Base-by-base conservation (phyloP, 116 monocot species). In the Dioscorea cayenensis region DNA sequence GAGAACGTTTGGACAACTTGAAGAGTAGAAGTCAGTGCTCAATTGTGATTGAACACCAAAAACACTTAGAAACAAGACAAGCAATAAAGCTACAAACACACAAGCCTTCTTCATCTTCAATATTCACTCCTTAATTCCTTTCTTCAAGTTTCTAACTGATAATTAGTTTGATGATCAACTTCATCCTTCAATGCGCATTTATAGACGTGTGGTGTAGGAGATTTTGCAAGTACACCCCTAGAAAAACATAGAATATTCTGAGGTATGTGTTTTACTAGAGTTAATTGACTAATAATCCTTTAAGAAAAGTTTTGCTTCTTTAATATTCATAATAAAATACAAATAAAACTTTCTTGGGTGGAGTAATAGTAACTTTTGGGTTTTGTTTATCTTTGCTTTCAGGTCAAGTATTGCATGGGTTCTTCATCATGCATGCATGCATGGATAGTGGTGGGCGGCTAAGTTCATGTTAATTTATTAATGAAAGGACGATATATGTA, bases 1-100 rank as follows among this genome's bases (percentile, higher is more conserved):
- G 49, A 78, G 66, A 51, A 82, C 29, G 55, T 73, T 79, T 19
- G 84, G 87, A 73, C 90, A 90, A 29, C 73, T 87, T 2, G 67
- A 28, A 25, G 73, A 62, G 21, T 90, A 90, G 65, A 84, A 90
- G 70, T 80, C 52, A 22, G 72, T 11, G 14, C 63, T 80, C 20
- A 90, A 63, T 51, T 90, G 84, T 12, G 74, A 74, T 63, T 69
- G 61, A 23, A 67, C 77, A 36, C 35, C 21, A 13, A 25, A 25
- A 25, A n/a, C 19, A 79, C 67, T 25, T 43, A 71, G 9, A 51
- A 77, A 66, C 36, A 0, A 8, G 18, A 70, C 18, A 23, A 71
- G 14, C 64, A 71, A 49, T 17, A 10, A 76, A 50, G 25, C n/a
- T 55, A 55, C n/a, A 16, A 55, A 2, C 14, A 55, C n/a, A 43